phyloP scores from a whole-genome alignment of 805 yeast species.

The Starmerella stigmatis region DNA sequence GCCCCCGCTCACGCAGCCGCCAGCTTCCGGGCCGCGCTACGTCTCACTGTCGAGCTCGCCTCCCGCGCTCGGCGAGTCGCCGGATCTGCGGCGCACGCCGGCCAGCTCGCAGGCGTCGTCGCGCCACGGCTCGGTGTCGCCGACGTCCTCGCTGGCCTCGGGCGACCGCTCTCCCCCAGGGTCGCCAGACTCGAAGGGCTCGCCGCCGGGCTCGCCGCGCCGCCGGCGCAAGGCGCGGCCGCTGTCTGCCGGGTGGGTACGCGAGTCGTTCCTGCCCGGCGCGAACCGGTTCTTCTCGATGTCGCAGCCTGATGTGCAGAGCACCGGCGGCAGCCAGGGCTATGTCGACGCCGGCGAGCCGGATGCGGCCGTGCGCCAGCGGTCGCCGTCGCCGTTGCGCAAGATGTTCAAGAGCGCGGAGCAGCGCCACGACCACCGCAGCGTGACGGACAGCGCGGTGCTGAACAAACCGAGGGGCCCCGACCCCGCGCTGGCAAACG shows the following conservation, averaged over 20 bases:
- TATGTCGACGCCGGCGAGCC: neutral
- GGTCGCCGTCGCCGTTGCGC: constrained; percentile 21
- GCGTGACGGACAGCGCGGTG: constrained; percentile 19
- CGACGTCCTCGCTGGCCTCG: neutral
- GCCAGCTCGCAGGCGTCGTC: neutral
- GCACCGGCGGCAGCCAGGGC: too few relatives aligned
- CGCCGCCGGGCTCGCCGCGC: constrained; percentile 6
- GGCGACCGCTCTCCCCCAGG: neutral
- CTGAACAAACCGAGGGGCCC: constrained; percentile 1
- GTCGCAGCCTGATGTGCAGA: neutral
- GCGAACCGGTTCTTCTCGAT: constrained; percentile 16
- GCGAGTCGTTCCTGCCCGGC: constrained; percentile 11
- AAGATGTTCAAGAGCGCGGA: constrained; percentile 18
- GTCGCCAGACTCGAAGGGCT: neutral
- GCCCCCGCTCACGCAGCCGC: neutral
- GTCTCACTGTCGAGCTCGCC: neutral
- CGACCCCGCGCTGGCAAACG: constrained; percentile 13
- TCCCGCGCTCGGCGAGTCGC: neutral
- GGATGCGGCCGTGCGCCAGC: neutral
- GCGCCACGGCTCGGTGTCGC: neutral
- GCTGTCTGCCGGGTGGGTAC: constrained; percentile 14
- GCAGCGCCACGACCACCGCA: constrained; percentile 20
- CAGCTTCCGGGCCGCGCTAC: neutral
- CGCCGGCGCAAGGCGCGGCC: constrained; percentile 13
- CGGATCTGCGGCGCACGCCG: neutral